These are phyloP conservation scores for Fusarium secorum DNA, from an alignment of 2,329 filamentous ascomycete genomes.

Conservation along the genomic window DNA sequence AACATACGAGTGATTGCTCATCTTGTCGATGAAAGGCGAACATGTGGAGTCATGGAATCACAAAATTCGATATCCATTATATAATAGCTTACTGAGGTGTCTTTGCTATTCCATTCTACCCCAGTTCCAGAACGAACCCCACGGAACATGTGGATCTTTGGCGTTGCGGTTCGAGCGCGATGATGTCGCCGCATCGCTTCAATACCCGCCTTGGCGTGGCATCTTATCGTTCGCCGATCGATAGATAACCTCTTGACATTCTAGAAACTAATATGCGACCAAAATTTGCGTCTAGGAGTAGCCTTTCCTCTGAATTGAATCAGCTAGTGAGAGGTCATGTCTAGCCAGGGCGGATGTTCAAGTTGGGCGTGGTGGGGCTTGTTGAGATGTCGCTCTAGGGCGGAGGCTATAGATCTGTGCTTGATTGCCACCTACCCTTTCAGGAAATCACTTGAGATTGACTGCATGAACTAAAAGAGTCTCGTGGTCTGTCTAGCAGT, in stretches of 20 bases:
- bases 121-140: neutral
- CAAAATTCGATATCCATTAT: conserved; percentile 5
- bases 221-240: neutral
- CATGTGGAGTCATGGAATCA: neutral
- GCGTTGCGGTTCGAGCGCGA: neutral
- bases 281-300: fast-evolving
- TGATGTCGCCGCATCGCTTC: neutral
- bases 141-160: neutral
- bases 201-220: neutral
- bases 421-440: neutral
- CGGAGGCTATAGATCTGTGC: conserved; percentile 18
- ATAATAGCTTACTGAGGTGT: neutral
- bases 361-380: conserved; percentile 28
- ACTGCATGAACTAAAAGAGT: neutral
- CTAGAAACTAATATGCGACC: fast-evolving
- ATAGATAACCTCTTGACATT: fast-evolving
- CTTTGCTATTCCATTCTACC: neutral
- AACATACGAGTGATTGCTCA: neutral
- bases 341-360: conserved; percentile 25
- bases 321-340: neutral
- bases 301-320: neutral
- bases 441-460: neutral
- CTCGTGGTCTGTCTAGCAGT: too few species aligned
- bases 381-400: conserved; percentile 16
- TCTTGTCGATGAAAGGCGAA: conserved; percentile 29